Percentiles rank a stretch among this genome's conserved stretches.
These are phyloP conservation scores for Heterobasidion occidentale DNA, from an alignment of 1,284 basidiomycete genomes.

Conservation along the genomic window DNA sequence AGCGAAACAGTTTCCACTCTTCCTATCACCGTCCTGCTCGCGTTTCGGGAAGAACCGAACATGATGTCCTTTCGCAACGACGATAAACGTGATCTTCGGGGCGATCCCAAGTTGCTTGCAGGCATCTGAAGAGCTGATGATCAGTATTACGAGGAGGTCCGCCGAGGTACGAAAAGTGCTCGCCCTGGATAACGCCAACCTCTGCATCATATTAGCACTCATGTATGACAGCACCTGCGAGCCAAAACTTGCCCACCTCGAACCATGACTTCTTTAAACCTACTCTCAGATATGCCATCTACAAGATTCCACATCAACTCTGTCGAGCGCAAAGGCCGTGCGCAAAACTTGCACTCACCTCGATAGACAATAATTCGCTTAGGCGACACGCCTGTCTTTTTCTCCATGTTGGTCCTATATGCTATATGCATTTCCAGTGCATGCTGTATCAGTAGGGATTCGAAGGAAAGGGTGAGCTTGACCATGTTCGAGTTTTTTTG, in stretches of 20 bases:
- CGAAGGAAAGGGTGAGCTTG: background rate
- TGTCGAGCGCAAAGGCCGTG: conserved; percentile 4
- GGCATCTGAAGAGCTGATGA: conserved; percentile 32
- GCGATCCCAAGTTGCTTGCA: conserved; percentile 44
- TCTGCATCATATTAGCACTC: conserved; percentile 30
- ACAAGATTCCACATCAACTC: conserved; percentile 5
- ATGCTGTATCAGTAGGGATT: conserved; percentile 33
- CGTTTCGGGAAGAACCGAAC: conserved; percentile 67
- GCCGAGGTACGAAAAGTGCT: conserved; percentile 4
- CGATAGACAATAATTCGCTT: conserved; percentile 70
- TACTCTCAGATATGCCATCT: conserved; percentile 80
- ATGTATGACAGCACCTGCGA: background rate
- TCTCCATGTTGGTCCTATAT: conserved; percentile 47
- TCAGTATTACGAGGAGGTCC: background rate
- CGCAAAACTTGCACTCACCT: conserved; percentile 28
- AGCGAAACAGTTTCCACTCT: conserved; percentile 65
- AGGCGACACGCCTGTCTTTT: conserved; percentile 40
- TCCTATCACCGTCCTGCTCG: conserved; percentile 39
- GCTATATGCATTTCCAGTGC: conserved; percentile 45
- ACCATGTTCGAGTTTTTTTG: background rate
- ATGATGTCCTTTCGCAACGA: conserved; percentile 77
- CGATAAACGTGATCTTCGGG: conserved; percentile 64
- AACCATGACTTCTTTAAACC: conserved; percentile 63
- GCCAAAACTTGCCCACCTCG: conserved; percentile 29
- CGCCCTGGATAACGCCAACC: conserved; percentile 49